A percentile compares a stretch with the other conserved stretches of the same genome.
Evolutionary conservation across 139 green algal genomes (phyloP).

Genomic region (Coelastrella sp.): DNA sequence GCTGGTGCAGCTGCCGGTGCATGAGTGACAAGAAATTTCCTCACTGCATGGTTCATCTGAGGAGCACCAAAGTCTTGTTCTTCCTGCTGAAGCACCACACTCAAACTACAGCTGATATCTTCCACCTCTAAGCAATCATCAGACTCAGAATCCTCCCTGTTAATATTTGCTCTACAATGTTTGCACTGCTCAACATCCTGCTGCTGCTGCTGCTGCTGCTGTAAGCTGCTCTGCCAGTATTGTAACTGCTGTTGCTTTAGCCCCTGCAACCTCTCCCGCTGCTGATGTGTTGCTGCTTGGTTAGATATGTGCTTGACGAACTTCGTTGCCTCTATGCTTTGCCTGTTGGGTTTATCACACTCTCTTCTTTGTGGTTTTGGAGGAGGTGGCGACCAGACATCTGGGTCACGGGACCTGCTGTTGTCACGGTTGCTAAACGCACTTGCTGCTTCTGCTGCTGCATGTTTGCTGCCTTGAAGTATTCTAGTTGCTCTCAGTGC

Average conservation of each 20-base stretch:
- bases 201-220: background rate
- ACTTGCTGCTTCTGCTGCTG: background rate
- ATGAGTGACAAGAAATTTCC: too few species aligned
- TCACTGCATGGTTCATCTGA: too few species aligned
- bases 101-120: conserved; percentile 28
- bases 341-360: background rate
- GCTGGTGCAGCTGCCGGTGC: background rate
- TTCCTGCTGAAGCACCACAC: background rate
- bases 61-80: background rate
- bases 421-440: too few species aligned
- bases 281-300: background rate
- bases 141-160: background rate
- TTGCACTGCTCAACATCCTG: background rate
- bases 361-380: background rate
- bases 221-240: background rate
- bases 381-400: background rate
- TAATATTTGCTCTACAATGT: background rate
- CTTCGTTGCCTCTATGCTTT: background rate
- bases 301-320: too few species aligned
- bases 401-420: background rate
- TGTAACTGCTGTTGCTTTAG: conserved; percentile 11
- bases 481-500: background rate
- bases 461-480: conserved; percentile 8
- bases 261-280: background rate
- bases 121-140: conserved; percentile 30